Conservation (phyloP, 306 rosid species). For the Begonia masoniana region DNA sequence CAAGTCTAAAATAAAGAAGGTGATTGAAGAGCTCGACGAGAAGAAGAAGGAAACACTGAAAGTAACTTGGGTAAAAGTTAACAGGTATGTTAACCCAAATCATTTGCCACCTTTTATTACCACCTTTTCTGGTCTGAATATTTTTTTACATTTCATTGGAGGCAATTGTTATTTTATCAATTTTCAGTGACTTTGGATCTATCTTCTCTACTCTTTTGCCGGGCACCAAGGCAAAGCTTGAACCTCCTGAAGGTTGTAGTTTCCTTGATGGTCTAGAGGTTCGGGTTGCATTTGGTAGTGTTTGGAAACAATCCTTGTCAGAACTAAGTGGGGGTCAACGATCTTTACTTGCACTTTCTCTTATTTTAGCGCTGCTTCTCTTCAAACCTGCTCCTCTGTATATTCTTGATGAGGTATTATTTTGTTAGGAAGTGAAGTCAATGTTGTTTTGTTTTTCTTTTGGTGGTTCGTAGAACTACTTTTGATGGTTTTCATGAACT, state of each 20-base stretch:
- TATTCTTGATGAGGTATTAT: conserved; percentile 78
- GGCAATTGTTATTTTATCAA: conserved; percentile 9
- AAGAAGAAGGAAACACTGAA: conserved; percentile 90
- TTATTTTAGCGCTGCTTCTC: conserved; percentile 87
- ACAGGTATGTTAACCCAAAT: conserved; percentile 29
- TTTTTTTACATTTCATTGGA: neutral
- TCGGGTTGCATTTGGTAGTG: conserved; percentile 91
- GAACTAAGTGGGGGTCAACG: conserved; percentile 98
- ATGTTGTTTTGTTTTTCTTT: too few relatives aligned
- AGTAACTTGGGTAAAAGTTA: conserved; percentile 91
- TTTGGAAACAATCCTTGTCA: conserved; percentile 95
- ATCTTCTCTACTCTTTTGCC: conserved; percentile 89
- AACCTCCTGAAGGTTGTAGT: conserved; percentile 90
- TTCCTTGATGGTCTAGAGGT: conserved; percentile 98
- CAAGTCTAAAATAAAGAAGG: conserved; percentile 89
- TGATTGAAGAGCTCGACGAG: conserved; percentile 96
- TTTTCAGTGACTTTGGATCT: conserved; percentile 82
- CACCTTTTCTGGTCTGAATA: conserved; percentile 4
- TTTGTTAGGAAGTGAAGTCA: too few relatives aligned
- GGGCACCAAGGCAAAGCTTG: conserved; percentile 88
- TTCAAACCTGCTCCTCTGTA: conserved; percentile 98
- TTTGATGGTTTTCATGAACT: too few relatives aligned
- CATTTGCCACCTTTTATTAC: conserved; percentile 1
- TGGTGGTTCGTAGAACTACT: too few relatives aligned
- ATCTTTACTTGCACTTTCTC: conserved; percentile 89